These are phyloP conservation scores for Mollisia scopiformis DNA, from an alignment of 2,329 filamentous ascomycete species.

Conservation along the genomic window DNA sequence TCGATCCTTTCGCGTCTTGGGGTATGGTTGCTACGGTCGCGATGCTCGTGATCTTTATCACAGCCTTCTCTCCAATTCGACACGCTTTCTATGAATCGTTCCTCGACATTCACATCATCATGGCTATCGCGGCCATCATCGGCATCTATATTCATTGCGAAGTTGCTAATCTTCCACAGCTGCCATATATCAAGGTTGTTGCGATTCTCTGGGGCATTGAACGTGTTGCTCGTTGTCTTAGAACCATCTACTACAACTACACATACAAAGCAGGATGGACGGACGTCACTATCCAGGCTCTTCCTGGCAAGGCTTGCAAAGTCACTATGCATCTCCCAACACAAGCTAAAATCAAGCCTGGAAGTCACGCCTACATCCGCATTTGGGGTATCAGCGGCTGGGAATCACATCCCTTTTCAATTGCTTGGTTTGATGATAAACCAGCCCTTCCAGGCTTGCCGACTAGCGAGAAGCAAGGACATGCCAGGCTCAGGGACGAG, in stretches of 20 bases:
- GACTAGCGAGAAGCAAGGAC: slow-evolving; percentile 40
- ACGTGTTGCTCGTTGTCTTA: slow-evolving; percentile 63
- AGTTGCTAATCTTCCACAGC: slow-evolving; percentile 64
- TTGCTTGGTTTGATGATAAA: slow-evolving; percentile 71
- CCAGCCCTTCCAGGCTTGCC: slow-evolving; percentile 39
- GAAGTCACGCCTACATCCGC: slow-evolving; percentile 76
- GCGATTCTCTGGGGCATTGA: slow-evolving; percentile 80
- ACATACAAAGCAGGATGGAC: slow-evolving; percentile 54
- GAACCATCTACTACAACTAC: slow-evolving; percentile 69
- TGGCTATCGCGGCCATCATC: slow-evolving; percentile 69
- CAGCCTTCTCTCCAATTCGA: slow-evolving; percentile 77
- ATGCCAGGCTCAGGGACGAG: slow-evolving; percentile 20
- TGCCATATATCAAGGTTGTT: slow-evolving; percentile 75
- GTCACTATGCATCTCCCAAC: slow-evolving; percentile 72
- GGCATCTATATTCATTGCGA: slow-evolving; percentile 81
- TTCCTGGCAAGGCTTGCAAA: slow-evolving; percentile 71
- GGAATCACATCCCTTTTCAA: slow-evolving; percentile 79
- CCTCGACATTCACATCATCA: slow-evolving; percentile 79
- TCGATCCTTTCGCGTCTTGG: slow-evolving; percentile 65
- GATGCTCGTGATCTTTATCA: slow-evolving; percentile 68
- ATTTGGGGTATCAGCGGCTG: slow-evolving; percentile 67
- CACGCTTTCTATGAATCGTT: slow-evolving; percentile 99
- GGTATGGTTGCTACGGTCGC: slow-evolving; percentile 64
- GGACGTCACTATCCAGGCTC: slow-evolving; percentile 65
- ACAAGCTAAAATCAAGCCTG: slow-evolving; percentile 67